Conservation (phyloP, 257 asterid genomes). For the Nicotiana otophora region DNA sequence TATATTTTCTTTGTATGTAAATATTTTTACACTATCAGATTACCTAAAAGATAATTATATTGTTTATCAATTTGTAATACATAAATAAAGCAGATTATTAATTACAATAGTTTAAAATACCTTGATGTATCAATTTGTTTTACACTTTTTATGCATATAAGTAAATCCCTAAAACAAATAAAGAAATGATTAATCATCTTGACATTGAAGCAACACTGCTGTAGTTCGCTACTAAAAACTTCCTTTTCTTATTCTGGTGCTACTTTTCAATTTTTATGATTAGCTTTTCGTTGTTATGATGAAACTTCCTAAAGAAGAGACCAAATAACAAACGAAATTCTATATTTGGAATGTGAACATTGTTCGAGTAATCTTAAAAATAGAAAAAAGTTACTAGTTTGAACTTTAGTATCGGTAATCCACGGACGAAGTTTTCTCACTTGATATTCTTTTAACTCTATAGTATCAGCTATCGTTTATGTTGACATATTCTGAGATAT, state of each 20-base stretch:
- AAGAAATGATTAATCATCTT: background rate
- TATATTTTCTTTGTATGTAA: too few species aligned
- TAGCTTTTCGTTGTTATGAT: background rate
- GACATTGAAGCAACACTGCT: background rate
- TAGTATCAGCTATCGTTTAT: background rate
- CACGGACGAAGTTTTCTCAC: background rate
- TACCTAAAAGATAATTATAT: too few species aligned
- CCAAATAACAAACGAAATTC: background rate
- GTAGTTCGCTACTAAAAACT: background rate
- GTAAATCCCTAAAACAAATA: too few species aligned
- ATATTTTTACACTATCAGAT: too few species aligned
- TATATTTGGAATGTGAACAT: background rate
- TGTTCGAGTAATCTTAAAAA: background rate
- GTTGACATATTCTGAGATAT: too few species aligned
- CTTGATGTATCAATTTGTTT: too few species aligned
- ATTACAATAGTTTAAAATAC: too few species aligned
- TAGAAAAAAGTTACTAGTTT: background rate
- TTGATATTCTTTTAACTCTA: background rate
- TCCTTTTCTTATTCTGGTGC: background rate
- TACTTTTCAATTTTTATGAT: background rate
- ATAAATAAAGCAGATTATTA: too few species aligned
- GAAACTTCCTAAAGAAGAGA: background rate
- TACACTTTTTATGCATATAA: too few species aligned
- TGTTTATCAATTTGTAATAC: too few species aligned
- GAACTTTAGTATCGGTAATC: background rate